A percentile compares a stretch with the other conserved stretches of the same genome.
phyloP scores from a whole-genome alignment of 2,329 filamentous ascomycete species.

The Peltaster fructicola region DNA sequence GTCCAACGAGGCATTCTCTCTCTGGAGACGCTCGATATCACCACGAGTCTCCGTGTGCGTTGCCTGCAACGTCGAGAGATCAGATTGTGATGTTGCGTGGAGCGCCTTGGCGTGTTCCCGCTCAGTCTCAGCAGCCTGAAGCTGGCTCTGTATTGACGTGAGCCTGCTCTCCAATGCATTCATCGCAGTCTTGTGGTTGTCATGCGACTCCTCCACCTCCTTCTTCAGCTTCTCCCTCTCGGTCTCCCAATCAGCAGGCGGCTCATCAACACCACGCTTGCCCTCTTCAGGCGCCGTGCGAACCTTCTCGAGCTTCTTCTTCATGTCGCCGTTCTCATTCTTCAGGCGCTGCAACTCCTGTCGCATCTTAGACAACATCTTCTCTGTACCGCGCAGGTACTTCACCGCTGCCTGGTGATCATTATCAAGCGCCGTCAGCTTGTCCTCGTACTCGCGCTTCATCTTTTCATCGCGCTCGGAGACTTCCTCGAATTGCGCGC shows the following conservation, averaged over 20 bases:
- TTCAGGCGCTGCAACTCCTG: constrained; percentile 92
- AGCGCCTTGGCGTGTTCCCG: constrained; percentile 47
- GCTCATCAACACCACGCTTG: constrained; percentile 21
- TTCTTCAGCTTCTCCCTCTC: constrained; percentile 52
- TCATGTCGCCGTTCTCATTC: constrained; percentile 63
- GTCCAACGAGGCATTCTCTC: constrained; percentile 68
- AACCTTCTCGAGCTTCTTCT: constrained; percentile 49
- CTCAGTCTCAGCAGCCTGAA: constrained; percentile 47
- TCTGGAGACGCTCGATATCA: constrained; percentile 65
- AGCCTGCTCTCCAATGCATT: constrained; percentile 56
- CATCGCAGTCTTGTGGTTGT: constrained; percentile 48
- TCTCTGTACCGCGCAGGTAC: constrained; percentile 95
- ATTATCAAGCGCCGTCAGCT: constrained; percentile 81
- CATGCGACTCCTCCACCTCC: constrained; percentile 52
- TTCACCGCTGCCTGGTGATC: constrained; percentile 97
- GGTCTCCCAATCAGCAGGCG: constrained; percentile 49
- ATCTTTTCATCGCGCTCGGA: constrained; percentile 68
- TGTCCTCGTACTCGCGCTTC: constrained; percentile 80
- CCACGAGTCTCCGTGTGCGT: constrained; percentile 31
- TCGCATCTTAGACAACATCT: constrained; percentile 98
- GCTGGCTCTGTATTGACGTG: constrained; percentile 47
- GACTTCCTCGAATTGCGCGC: constrained; percentile 56
- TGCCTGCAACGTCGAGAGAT: constrained; percentile 37
- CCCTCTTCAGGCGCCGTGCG: constrained; percentile 10
- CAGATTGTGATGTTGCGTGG: constrained; percentile 19